Evolutionary conservation across 768 basidiomycete species (phyloP).

Genomic region (Leccinum aurantiacum): DNA sequence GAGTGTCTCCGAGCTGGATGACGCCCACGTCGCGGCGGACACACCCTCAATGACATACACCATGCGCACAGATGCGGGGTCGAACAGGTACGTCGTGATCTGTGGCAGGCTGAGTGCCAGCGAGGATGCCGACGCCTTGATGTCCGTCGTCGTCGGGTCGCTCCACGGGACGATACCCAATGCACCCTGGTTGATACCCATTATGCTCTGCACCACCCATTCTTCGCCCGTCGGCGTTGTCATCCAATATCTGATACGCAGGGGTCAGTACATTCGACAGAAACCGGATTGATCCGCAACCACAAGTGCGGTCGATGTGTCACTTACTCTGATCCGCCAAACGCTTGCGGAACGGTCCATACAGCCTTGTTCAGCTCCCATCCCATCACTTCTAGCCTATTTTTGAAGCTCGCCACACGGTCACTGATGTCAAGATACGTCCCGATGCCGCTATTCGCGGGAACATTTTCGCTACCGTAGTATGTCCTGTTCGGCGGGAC

Average conservation of each 20-base stretch:
- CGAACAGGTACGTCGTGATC: slow-evolving; percentile 49
- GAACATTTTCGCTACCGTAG: slow-evolving; percentile 14
- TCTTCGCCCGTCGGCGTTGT: slow-evolving; percentile 67
- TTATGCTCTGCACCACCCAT: slow-evolving; percentile 61
- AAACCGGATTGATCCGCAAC: background rate
- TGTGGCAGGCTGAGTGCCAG: slow-evolving; percentile 46
- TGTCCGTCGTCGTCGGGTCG: slow-evolving; percentile 52
- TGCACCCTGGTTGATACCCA: slow-evolving; percentile 72
- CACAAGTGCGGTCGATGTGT: slow-evolving; percentile 6
- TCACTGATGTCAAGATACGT: slow-evolving; percentile 64
- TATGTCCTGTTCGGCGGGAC: slow-evolving; percentile 29
- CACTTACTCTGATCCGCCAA: slow-evolving; percentile 45
- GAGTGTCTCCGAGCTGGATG: slow-evolving; percentile 38
- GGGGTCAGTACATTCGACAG: background rate
- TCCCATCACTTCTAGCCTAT: slow-evolving; percentile 59
- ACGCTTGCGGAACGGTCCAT: slow-evolving; percentile 82
- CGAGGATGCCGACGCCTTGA: slow-evolving; percentile 51
- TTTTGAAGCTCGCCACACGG: slow-evolving; percentile 63
- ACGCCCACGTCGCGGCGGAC: slow-evolving; percentile 52
- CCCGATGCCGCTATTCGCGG: slow-evolving; percentile 33
- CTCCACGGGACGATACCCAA: slow-evolving; percentile 52
- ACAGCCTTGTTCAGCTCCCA: slow-evolving; percentile 69
- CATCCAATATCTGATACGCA: slow-evolving; percentile 51
- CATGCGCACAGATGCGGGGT: slow-evolving; percentile 38
- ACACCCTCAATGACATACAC: slow-evolving; percentile 41